Evolutionary conservation across 306 rosid species (phyloP).

Genomic region (Vigna mungo): DNA sequence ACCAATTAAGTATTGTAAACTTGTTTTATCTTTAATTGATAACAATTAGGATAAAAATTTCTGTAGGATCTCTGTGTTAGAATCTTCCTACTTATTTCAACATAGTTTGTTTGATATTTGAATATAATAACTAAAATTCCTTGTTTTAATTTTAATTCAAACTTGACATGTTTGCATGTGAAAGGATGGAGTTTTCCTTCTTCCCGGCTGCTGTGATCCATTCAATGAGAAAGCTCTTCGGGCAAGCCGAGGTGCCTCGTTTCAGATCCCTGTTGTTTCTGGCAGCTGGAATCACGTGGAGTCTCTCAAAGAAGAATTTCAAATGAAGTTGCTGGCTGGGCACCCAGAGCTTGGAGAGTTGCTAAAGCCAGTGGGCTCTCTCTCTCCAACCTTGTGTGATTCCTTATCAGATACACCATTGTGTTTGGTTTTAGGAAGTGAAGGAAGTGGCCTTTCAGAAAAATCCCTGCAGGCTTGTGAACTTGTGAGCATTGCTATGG

Average conservation of each 20-base stretch:
- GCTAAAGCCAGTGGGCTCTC: conserved; percentile 52
- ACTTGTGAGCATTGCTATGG: conserved; percentile 93
- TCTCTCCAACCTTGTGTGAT: conserved; percentile 64
- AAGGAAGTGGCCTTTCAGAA: conserved; percentile 89
- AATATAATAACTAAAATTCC: neutral
- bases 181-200: conserved; percentile 89
- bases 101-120: too few species aligned
- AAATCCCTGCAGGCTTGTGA: conserved; percentile 66
- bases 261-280: conserved; percentile 86
- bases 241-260: conserved; percentile 94
- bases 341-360: conserved; percentile 65
- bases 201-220: conserved; percentile 95
- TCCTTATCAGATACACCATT: conserved; percentile 58
- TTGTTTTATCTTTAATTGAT: too few species aligned
- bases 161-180: neutral
- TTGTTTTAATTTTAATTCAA: neutral
- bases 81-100: too few species aligned
- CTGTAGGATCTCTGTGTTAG: too few species aligned
- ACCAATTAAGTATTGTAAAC: too few species aligned
- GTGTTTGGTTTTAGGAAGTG: conserved; percentile 90
- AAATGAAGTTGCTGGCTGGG: conserved; percentile 80
- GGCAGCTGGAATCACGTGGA: conserved; percentile 79
- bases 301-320: conserved; percentile 56
- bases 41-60: too few species aligned
- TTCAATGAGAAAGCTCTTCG: conserved; percentile 94